Evolutionary conservation across 768 basidiomycete species (phyloP), one percentile per base, ranked within the genome.

Genomic region (Phanerodontia chrysosporium): DNA sequence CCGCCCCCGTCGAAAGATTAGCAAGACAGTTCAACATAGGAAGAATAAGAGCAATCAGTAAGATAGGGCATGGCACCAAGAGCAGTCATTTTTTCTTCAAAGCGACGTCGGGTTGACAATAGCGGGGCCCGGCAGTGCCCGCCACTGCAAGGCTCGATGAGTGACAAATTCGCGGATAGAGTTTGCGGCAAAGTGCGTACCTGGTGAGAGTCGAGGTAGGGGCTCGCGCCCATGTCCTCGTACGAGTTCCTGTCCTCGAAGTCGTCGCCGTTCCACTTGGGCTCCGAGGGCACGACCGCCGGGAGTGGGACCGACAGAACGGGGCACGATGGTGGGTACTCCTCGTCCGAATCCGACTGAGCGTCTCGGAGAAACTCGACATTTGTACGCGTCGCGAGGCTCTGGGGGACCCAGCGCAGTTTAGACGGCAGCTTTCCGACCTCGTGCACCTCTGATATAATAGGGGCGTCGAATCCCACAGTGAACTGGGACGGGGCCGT

Each of bases 381-480:
- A 63, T 69, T 73, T 18, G 71, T 63, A 42, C 65, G 71, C 45
- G 65, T 61, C n/a, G 72, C 63, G 36, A 71, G 72, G 63, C 67
- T 74, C 58, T 75, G 78, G 32, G 73, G 63, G 12, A 80, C 73
- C 79, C 78, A 80, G 49, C 74, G 68, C 35, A 70, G 69, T 64
- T 70, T 74, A 22, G 67, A 60, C 12, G 73, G 77, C 45, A 69
- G 72, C 65, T 48, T 72, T 48, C 74, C 75, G 42, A 63, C 63
- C 58, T 75, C 75, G 48, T 74, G 75, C 36, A 76, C 75, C n/a
- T 78, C 73, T 25, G 73, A 76, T 35, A 80, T 74, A 57, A 80
- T 63, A 49, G 80, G 78, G 35, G 74, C 73, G 45, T 81, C 79
- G 63, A 80, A 79, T 45, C 76, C 77, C 25, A 80, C 70, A 42